Evolutionary conservation across 768 basidiomycete genomes (phyloP), one percentile per base, ranked within the genome.

Genomic region (Gymnopilus junonius): DNA sequence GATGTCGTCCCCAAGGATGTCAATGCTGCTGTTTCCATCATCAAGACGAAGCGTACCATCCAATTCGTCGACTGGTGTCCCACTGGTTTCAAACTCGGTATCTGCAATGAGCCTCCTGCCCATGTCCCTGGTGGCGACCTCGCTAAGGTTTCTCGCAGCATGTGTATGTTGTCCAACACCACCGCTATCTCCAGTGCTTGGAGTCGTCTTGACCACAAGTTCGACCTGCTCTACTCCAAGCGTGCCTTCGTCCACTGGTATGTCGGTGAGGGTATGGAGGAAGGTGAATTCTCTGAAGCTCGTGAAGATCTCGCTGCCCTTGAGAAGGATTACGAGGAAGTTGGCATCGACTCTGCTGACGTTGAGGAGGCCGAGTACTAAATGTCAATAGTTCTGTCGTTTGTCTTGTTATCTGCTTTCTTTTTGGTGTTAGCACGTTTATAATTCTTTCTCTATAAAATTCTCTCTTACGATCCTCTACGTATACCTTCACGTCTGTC

Each of bases 221-320:
- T 99, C 77, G 97, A 99, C 75, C 87, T 99, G 70, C 88, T 99
- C 78, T 99, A 97, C 84, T 96, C 95, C 65, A 97, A 94, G 77
- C 92, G 93, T 76, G 93, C 93, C 51, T 94, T 94, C 67, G 90
- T 92, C 25, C 91, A 93, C 76, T 92, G 94, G 95, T 97, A 96
- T 73, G 96, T 97, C 65, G 96, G 96, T 74, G 96, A 99, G 80
- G 97, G 97, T 83, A 98, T 99, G 97, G 97, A 98, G 76, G 97
- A 99, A 83, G 97, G 97, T 78, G 97, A 99, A 80, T 98, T 98
- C 81, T 95, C 94, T 50, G 96, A 97, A 80, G 97, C 97, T 48
- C 92, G 96, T 69, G 97, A 99, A 76, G 97, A 99, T 80, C 89
- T 99, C 65, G 97, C 97, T 43, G 97, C 97, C 7, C 87, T 99